Evolutionary conservation across 805 yeast genomes (phyloP).

Genomic region (Candida ulmi): DNA sequence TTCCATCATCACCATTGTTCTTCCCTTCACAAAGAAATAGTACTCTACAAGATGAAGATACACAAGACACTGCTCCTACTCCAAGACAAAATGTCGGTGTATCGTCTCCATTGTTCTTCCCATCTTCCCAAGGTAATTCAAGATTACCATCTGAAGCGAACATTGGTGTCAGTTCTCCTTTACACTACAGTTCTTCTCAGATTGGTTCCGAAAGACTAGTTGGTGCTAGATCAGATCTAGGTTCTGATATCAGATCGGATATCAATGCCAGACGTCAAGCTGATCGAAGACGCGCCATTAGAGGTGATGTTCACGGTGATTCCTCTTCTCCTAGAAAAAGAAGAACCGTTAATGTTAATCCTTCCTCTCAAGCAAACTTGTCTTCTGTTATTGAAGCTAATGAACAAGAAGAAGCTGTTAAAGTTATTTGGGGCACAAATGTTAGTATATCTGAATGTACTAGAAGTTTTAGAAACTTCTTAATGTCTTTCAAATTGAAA

Average conservation of each 20-base stretch:
- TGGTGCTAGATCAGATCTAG: slow-evolving; percentile 25
- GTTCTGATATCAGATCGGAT: slow-evolving; percentile 41
- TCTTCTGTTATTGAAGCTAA: slow-evolving; percentile 1
- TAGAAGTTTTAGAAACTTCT: slow-evolving; percentile 71
- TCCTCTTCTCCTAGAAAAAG: slow-evolving; percentile 66
- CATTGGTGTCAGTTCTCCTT: slow-evolving; percentile 37
- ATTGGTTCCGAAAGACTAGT: slow-evolving; percentile 24
- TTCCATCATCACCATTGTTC: slow-evolving; percentile 52
- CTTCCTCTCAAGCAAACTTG: not conserved
- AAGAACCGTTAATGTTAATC: slow-evolving; percentile 36
- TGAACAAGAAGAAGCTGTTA: slow-evolving; percentile 41
- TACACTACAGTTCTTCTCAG: slow-evolving; percentile 36
- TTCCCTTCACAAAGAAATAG: slow-evolving; percentile 32
- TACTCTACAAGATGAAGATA: slow-evolving; percentile 5
- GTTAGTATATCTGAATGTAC: slow-evolving; percentile 88
- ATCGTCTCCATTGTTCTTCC: slow-evolving; percentile 29
- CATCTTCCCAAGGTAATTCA: slow-evolving; percentile 25
- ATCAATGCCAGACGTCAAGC: slow-evolving; percentile 32
- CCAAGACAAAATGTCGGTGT: slow-evolving; percentile 12
- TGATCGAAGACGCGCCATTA: slow-evolving; percentile 44
- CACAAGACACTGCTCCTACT: slow-evolving; percentile 10
- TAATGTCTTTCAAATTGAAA: slow-evolving; percentile 77
- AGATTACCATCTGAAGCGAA: slow-evolving; percentile 6
- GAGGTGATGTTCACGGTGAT: slow-evolving; percentile 80
- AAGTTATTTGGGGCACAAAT: slow-evolving; percentile 98